phyloP scores from a whole-genome alignment of 495 filamentous ascomycete genomes.

The Penicillium silybi region DNA sequence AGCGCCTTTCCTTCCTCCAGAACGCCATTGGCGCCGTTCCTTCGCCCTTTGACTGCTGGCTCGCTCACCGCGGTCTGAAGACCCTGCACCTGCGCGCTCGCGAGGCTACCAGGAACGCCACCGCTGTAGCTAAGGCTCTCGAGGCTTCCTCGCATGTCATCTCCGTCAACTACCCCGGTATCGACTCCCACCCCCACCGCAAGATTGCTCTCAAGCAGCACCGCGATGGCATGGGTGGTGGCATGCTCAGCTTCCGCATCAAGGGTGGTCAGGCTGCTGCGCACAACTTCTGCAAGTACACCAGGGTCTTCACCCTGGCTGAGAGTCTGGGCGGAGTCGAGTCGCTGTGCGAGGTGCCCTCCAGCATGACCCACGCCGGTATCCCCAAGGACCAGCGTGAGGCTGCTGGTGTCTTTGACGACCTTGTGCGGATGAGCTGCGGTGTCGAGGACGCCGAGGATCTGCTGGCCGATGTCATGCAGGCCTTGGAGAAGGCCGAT shows the following conservation, averaged over 20 bases:
- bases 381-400: constrained; percentile 89
- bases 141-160: constrained; percentile 78
- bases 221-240: constrained; percentile 89
- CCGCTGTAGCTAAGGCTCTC: constrained; percentile 69
- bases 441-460: constrained; percentile 91
- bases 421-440: constrained; percentile 90
- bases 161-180: constrained; percentile 91
- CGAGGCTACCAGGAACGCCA: constrained; percentile 79
- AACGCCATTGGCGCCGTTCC: constrained; percentile 97
- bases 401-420: constrained; percentile 90
- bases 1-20: constrained; percentile 83
- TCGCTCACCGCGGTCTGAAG: constrained; percentile 97
- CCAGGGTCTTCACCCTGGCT: constrained; percentile 86
- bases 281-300: constrained; percentile 85
- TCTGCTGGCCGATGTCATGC: constrained; percentile 74
- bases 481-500: constrained; percentile 76
- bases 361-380: constrained; percentile 93
- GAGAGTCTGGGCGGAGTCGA: constrained; percentile 94
- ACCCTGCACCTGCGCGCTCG: constrained; percentile 90
- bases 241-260: constrained; percentile 96
- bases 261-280: constrained; percentile 83
- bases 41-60: constrained; percentile 95
- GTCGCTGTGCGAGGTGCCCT: constrained; percentile 84
- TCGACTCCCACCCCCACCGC: constrained; percentile 81
- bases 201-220: constrained; percentile 85